These are phyloP conservation scores for Lomentospora prolificans DNA, from an alignment of 2,329 filamentous ascomycete genomes.

Conservation along the genomic window DNA sequence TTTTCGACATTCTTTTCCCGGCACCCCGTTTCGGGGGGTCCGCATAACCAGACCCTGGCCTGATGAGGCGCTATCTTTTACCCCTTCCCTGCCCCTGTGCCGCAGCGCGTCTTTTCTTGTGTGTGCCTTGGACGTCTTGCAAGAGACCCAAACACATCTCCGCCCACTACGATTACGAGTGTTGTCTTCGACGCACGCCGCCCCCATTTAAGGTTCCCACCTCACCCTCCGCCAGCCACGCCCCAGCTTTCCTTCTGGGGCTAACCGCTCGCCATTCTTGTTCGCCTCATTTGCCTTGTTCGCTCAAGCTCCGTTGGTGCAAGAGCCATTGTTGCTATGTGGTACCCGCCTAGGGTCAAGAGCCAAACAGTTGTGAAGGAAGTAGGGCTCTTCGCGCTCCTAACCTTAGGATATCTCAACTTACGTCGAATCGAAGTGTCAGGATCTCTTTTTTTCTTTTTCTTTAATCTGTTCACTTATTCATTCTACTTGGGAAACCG, in stretches of 20 bases:
- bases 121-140: too few species aligned
- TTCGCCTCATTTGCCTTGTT: constrained; percentile 2
- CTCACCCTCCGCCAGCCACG: not conserved
- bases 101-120: too few species aligned
- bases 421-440: not conserved
- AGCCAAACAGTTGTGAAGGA: too few species aligned
- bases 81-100: not conserved
- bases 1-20: not conserved
- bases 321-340: not conserved
- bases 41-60: not conserved
- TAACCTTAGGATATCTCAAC: not conserved
- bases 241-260: not conserved
- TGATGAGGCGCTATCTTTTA: not conserved
- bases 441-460: too few species aligned
- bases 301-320: not conserved
- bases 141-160: too few species aligned
- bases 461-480: too few species aligned
- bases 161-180: not conserved
- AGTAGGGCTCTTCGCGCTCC: too few species aligned
- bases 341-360: not conserved
- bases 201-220: constrained; percentile 2
- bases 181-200: not conserved
- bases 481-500: too few species aligned
- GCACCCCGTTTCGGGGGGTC: not conserved
- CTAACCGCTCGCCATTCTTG: not conserved